phyloP scores from a whole-genome alignment of 75 land plant species.

The Sequoia sempervirens region DNA sequence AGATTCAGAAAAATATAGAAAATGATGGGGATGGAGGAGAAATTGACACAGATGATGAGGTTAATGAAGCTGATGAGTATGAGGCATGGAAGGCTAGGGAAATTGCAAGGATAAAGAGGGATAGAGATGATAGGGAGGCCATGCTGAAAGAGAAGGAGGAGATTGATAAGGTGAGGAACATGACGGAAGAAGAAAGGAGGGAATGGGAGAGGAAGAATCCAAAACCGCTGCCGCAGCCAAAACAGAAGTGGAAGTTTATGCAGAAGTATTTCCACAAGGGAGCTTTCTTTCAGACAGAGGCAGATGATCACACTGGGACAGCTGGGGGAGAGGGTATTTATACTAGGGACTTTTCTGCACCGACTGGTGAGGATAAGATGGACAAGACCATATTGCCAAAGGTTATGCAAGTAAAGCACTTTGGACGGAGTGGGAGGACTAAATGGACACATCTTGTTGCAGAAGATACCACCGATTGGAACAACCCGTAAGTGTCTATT shows the following conservation, averaged over 20 bases:
- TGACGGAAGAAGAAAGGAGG: conserved; percentile 77
- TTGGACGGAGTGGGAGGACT: conserved; percentile 93
- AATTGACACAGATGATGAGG: conserved; percentile 92
- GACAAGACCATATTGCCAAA: conserved; percentile 91
- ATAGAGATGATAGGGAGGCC: conserved; percentile 81
- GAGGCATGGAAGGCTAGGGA: conserved; percentile 95
- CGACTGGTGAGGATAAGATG: conserved; percentile 95
- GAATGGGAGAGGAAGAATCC: conserved; percentile 97
- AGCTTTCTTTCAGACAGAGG: conserved; percentile 76
- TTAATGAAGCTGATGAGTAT: conserved; percentile 92
- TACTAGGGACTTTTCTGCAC: conserved; percentile 77
- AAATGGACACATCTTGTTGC: conserved; percentile 98
- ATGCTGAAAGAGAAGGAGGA: conserved; percentile 88
- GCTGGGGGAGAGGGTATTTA: conserved; percentile 59
- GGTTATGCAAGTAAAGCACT: conserved; percentile 97
- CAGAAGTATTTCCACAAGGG: conserved; percentile 99
- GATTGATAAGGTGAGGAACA: conserved; percentile 76
- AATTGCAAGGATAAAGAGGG: conserved; percentile 93
- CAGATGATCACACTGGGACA: conserved; percentile 61
- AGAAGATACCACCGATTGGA: conserved; percentile 96
- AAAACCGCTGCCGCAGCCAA: conserved; percentile 47
- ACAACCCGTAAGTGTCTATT: conserved; percentile 59
- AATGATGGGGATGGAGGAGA: conserved; percentile 74
- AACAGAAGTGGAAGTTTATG: conserved; percentile 99
- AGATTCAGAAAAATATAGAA: conserved; percentile 44